These are phyloP conservation scores for Fraxinus dipetala DNA, from an alignment of 305 asterid genomes.

Conservation along the genomic window DNA sequence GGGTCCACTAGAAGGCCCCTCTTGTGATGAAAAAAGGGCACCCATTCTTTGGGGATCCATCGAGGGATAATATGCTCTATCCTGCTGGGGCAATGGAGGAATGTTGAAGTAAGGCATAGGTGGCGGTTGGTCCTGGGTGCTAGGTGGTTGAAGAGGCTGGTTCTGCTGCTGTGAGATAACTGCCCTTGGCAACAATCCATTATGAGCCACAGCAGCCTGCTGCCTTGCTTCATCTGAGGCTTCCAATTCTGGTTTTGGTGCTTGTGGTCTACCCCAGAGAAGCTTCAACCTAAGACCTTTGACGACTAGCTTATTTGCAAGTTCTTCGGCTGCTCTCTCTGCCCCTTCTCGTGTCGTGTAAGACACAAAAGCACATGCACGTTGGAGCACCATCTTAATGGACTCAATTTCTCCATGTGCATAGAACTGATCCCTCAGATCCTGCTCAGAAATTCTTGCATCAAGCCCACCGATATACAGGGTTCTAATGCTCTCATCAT, in stretches of 20 bases:
- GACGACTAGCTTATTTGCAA: slow-evolving; percentile 70
- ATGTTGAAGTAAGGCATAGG: slow-evolving; percentile 81
- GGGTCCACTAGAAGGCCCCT: slow-evolving; percentile 59
- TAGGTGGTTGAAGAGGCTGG: slow-evolving; percentile 63
- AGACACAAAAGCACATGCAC: slow-evolving; percentile 92
- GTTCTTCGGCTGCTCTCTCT: slow-evolving; percentile 94
- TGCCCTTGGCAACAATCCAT: slow-evolving; percentile 80
- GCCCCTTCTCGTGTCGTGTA: slow-evolving; percentile 96
- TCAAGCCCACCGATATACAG: slow-evolving; percentile 91
- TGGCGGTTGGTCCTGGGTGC: slow-evolving; percentile 54
- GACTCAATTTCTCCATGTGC: slow-evolving; percentile 96
- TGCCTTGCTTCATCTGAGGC: slow-evolving; percentile 69
- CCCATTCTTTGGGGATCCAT: slow-evolving; percentile 99
- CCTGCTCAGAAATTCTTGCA: slow-evolving; percentile 79
- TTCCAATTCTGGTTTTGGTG: slow-evolving; percentile 56
- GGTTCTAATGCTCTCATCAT: slow-evolving; percentile 86
- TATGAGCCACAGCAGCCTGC: slow-evolving; percentile 68
- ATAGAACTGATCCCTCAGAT: slow-evolving; percentile 77
- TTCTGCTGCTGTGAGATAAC: slow-evolving; percentile 89
- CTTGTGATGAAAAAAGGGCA: slow-evolving; percentile 67
- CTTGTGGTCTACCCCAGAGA: slow-evolving; percentile 92
- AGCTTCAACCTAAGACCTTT: slow-evolving; percentile 85
- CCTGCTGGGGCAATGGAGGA: slow-evolving; percentile 78
- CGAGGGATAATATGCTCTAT: slow-evolving; percentile 77
- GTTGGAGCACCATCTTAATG: slow-evolving; percentile 75